Evolutionary conservation across 225 moss, liverwort and hornwort species (phyloP), one percentile per base, ranked within the genome.

Genomic region (Ulota crispa): DNA sequence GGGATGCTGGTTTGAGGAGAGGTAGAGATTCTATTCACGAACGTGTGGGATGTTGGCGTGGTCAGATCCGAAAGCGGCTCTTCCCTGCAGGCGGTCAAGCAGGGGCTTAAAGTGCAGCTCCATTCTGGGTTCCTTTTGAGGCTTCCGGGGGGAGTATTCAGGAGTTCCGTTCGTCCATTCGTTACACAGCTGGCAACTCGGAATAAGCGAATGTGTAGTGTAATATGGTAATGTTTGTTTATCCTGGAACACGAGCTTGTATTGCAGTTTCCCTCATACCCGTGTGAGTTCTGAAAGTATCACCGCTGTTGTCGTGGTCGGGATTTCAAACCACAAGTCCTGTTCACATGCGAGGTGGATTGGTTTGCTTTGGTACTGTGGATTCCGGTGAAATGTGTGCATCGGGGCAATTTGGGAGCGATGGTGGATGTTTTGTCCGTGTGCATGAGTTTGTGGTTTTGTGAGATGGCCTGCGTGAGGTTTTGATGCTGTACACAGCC

Each of bases 41-140:
- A 84, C 70, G 39, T 36, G 70, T 67, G 71, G 34, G 18, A 66
- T 82, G 76, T 70, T 81, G 80, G 43, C 59, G 47, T 87, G 66
- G 68, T 75, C 87, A 91, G 91, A 91, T 91, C 79, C 87, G 91
- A 63, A 91, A 89, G 83, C 86, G 91, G 65, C 91, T 91, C 62
- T 91, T 89, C 57, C 91, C 91, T 30, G 86, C 88, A 39, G 91
- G 91, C 57, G 86, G 84, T 42, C 91, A 88, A 80, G 91, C 88
- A 57, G 91, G 91, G 56, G 91, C 88, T 85, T 91, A 86, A 84
- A 15, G 60, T 42, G 45, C 64, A 16, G 10, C 69, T 36, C 47
- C 63, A 57, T 60, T 70, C 8, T 37, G 30, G 70, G 47, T 52
- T 65, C 30, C 54, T 42, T 43, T 24, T 76, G 62, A 71, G 43